Evolutionary conservation across 1,139 yeast species (phyloP).

Genomic region (Nakaseomyces kungkrabaensis): DNA sequence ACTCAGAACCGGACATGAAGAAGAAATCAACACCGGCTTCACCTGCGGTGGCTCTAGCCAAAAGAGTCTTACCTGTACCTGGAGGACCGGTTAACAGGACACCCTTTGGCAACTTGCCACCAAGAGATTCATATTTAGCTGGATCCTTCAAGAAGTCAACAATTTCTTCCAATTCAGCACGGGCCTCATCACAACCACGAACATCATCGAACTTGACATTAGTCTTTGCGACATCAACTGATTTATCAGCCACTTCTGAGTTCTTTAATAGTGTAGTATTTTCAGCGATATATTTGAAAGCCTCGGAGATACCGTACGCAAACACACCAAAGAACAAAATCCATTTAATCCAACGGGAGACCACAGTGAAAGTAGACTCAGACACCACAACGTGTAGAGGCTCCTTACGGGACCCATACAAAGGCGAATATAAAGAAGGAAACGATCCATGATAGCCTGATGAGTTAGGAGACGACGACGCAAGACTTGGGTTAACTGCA

Average conservation of each 20-base stretch:
- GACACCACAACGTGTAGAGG: constrained; percentile 89
- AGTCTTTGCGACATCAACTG: constrained; percentile 76
- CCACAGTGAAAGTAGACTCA: constrained; percentile 65
- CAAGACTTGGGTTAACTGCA: constrained; percentile 25
- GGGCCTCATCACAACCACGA: constrained; percentile 96
- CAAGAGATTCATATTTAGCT: constrained; percentile 87
- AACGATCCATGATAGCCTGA: constrained; percentile 18
- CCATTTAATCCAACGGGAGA: constrained; percentile 88
- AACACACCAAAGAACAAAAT: constrained; percentile 66
- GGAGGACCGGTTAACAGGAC: constrained; percentile 97
- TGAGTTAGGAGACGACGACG: constrained; percentile 17
- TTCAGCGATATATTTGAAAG: constrained; percentile 71
- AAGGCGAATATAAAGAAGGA: constrained; percentile 29
- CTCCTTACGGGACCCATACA: constrained; percentile 37
- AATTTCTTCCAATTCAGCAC: constrained; percentile 92
- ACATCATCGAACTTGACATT: constrained; percentile 88
- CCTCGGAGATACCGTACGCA: constrained; percentile 66
- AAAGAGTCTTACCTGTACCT: constrained; percentile 96
- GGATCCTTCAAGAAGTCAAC: constrained; percentile 96
- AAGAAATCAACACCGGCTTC: constrained; percentile 99
- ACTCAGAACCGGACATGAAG: constrained; percentile 97
- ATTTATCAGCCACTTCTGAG: constrained; percentile 62
- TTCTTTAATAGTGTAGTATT: constrained; percentile 76
- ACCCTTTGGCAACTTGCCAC: constrained; percentile 97
- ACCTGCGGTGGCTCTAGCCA: constrained; percentile 98